Base-by-base conservation (phyloP, 2,329 filamentous ascomycete genomes). In the Fusarium mexicanum region DNA sequence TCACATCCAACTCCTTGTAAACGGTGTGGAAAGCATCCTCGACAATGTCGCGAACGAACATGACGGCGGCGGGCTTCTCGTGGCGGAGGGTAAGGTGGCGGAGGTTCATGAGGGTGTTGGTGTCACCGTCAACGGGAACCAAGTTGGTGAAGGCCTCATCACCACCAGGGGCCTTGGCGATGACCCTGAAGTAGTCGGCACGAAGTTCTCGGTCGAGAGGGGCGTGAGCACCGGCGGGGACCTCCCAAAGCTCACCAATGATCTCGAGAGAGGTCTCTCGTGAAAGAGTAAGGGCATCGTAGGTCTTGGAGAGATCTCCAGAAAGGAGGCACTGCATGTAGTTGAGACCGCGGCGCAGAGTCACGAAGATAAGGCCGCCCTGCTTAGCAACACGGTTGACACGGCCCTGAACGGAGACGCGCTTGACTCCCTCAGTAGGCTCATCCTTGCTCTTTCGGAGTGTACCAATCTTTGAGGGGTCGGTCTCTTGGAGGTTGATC, bases 101-200 rank as follows among this genome's bases (percentile, higher is more conserved):
- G 84, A 94, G 90, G 84, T 97, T 93, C 72, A 95, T 91, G 79
- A 96, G 83, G 76, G 86, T 86, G 79, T 85, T 85, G 38, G 57
- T 67, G 8, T 73, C 71, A 33, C 72, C 64, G 20, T 73, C 64
- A 35, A 75, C 58, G 24, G 71, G 71, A 24, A 90, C 88, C 74
- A 85, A 90, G 89, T 95, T 98, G 87, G 94, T 96, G 81, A 98
- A 95, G 79, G 95, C 94, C 73, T 98, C 95, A 71, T 96, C 93
- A 78, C 94, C 95, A 72, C 94, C 93, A 44, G 94, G 93, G 46
- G 95, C 74, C 61, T 74, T 66, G 79, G 91, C 93, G 69, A 93
- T 91, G 78, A 97, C 90, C 81, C 90, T 89, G 87, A 93, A 98
- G 87, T 92, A 98, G 84, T 98, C 95, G 77, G 93, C 95, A 80